Conservation (phyloP, 495 filamentous ascomycete species). For the Bryoglossum gracile region DNA sequence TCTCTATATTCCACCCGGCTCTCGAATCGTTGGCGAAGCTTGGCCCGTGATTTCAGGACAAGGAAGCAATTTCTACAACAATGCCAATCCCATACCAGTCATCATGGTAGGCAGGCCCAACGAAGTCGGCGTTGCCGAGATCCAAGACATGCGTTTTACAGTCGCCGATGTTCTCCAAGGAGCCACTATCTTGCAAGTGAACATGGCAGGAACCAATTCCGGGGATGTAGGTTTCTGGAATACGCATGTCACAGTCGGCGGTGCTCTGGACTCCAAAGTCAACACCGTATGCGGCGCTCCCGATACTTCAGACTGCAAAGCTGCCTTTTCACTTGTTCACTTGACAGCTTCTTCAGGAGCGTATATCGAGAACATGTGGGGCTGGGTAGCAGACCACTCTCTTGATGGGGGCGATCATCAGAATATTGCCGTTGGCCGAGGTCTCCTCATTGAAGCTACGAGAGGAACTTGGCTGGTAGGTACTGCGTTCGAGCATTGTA, state of each 20-base stretch:
- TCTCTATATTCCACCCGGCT: constrained; percentile 43
- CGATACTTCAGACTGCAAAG: constrained; percentile 37
- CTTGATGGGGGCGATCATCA: constrained; percentile 40
- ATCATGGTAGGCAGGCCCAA: constrained; percentile 47
- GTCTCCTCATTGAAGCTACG: constrained; percentile 50
- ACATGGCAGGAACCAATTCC: constrained; percentile 11
- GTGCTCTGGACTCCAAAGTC: constrained; percentile 39
- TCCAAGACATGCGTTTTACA: constrained; percentile 20
- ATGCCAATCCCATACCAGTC: constrained; percentile 42
- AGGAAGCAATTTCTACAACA: constrained; percentile 42
- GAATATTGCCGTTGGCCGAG: constrained; percentile 53
- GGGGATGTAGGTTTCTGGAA: constrained; percentile 47
- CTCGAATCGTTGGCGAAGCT: constrained; percentile 42
- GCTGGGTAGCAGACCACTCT: constrained; percentile 48
- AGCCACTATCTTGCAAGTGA: constrained; percentile 23
- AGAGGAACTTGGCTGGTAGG: constrained; percentile 59
- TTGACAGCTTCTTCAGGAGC: constrained; percentile 38
- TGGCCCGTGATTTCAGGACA: constrained; percentile 52
- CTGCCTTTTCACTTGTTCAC: constrained; percentile 45
- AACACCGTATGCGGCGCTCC: constrained; percentile 33
- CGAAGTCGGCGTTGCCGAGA: constrained; percentile 45
- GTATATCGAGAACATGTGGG: constrained; percentile 54
- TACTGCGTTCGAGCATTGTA: constrained; percentile 66
- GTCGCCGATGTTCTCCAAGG: constrained; percentile 38
- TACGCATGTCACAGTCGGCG: constrained; percentile 50